Evolutionary conservation across 805 yeast species (phyloP).

Genomic region (Pichia thaimueangensis): DNA sequence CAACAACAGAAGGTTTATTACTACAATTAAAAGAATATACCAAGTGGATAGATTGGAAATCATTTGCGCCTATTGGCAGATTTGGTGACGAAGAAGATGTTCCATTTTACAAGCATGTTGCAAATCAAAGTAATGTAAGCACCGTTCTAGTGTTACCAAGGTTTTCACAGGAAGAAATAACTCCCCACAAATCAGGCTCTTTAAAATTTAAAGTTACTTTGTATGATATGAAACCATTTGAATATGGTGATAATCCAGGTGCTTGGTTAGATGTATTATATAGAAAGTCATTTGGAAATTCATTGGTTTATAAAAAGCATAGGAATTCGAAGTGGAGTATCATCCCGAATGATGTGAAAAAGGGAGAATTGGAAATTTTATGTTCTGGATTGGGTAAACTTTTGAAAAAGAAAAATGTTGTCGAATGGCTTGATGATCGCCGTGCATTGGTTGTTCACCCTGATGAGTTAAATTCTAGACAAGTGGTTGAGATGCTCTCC

Average conservation of each 20-base stretch:
- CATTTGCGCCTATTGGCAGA: slow-evolving; percentile 24
- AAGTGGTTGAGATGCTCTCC: slow-evolving; percentile 9
- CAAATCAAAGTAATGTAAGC: slow-evolving; percentile 21
- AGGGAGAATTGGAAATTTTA: slow-evolving; percentile 21
- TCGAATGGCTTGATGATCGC: slow-evolving; percentile 6
- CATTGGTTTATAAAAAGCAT: slow-evolving; percentile 17
- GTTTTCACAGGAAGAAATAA: slow-evolving; percentile 6
- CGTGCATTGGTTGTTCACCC: slow-evolving; percentile 23
- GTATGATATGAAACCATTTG: slow-evolving; percentile 22
- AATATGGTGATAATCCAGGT: slow-evolving; percentile 19
- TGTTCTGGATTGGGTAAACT: slow-evolving; percentile 23
- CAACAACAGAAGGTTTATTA: slow-evolving; percentile 40
- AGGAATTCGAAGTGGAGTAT: slow-evolving; percentile 20
- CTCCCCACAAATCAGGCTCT: background rate
- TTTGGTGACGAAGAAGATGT: slow-evolving; percentile 20
- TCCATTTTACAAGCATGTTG: slow-evolving; percentile 18
- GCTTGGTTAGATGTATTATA: slow-evolving; percentile 21
- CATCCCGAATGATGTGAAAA: slow-evolving; percentile 10
- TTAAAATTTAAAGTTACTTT: slow-evolving; percentile 18
- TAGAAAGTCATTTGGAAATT: slow-evolving; percentile 20
- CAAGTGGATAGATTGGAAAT: slow-evolving; percentile 42
- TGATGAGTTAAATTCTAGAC: slow-evolving; percentile 21
- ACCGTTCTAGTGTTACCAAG: slow-evolving; percentile 22
- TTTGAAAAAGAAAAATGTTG: slow-evolving; percentile 12
- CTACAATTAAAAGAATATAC: slow-evolving; percentile 41